Conservation (phyloP, 495 filamentous ascomycete genomes). For the Friedmanniomyces simplex region DNA sequence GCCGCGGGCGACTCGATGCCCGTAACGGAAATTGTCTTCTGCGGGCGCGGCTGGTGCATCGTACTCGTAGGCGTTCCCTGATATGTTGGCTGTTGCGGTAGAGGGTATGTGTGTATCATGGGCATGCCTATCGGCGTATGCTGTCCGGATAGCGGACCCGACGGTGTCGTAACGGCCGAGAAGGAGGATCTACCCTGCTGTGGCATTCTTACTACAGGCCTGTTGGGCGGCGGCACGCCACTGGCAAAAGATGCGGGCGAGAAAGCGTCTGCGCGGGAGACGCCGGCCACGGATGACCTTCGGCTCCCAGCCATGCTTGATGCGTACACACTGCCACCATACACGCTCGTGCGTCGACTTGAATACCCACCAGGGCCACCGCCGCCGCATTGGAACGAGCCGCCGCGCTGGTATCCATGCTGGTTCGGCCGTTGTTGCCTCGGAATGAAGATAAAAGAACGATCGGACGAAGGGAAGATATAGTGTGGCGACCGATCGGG, state of each 20-base stretch:
- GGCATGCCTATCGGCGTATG: constrained; percentile 16
- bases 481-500: constrained; percentile 68
- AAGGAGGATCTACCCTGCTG: constrained; percentile 39
- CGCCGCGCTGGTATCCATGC: constrained; percentile 62
- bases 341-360: constrained; percentile 67
- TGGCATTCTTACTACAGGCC: constrained; percentile 81
- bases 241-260: constrained; percentile 72
- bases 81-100: constrained; percentile 60
- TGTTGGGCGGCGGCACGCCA: constrained; percentile 42
- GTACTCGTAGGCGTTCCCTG: constrained; percentile 63
- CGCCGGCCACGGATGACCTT: constrained; percentile 72
- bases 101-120: constrained; percentile 38
- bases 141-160: constrained; percentile 22
- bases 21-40: constrained; percentile 87
- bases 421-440: constrained; percentile 87
- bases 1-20: constrained; percentile 80
- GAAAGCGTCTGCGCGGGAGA: constrained; percentile 61
- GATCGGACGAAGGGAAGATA: constrained; percentile 77
- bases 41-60: constrained; percentile 86
- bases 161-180: constrained; percentile 27
- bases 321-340: constrained; percentile 71
- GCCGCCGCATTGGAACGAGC: constrained; percentile 41
- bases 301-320: constrained; percentile 89
- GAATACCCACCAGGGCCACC: constrained; percentile 49
- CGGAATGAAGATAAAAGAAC: constrained; percentile 98